A percentile compares a stretch with the other conserved stretches of the same genome.
Evolutionary conservation across 2,329 filamentous ascomycete genomes (phyloP).

Genomic region (Stylonectria norvegica): DNA sequence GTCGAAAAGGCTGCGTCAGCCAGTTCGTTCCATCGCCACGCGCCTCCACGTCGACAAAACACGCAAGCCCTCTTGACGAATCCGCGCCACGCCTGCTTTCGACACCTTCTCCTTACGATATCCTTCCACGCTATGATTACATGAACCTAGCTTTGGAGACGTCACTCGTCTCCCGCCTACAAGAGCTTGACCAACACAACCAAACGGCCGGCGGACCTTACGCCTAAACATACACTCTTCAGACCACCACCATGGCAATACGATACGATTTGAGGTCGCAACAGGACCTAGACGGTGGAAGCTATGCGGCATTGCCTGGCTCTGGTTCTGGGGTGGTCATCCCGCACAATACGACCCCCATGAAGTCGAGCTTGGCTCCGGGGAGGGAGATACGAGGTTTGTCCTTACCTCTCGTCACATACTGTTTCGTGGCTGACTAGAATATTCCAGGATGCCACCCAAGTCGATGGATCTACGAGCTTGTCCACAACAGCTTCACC

Average conservation of each 20-base stretch:
- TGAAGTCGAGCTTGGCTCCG: slow-evolving; percentile 30
- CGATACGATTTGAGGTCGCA: slow-evolving; percentile 28
- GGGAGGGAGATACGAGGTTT: slow-evolving; percentile 28
- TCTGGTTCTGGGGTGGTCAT: slow-evolving; percentile 28
- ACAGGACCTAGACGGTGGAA: slow-evolving; percentile 24
- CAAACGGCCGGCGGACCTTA: not conserved
- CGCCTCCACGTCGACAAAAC: slow-evolving; percentile 13
- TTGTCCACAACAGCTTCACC: slow-evolving; percentile 37
- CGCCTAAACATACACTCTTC: not conserved
- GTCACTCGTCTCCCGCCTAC: not conserved
- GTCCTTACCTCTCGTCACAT: slow-evolving; percentile 2
- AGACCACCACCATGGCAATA: slow-evolving; percentile 23
- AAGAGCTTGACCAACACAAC: not conserved
- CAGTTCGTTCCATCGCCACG: slow-evolving; percentile 15
- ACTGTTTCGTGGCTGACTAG: slow-evolving; percentile 11
- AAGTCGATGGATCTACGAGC: slow-evolving; percentile 41
- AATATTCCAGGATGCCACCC: slow-evolving; percentile 34
- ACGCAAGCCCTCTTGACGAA: slow-evolving; percentile 8
- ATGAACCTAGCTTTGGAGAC: not conserved
- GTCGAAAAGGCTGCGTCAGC: slow-evolving; percentile 21
- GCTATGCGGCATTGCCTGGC: slow-evolving; percentile 34
- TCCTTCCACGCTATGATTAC: not conserved
- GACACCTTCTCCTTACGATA: not conserved
- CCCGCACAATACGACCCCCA: slow-evolving; percentile 29
- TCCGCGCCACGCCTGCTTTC: not conserved